phyloP scores from a whole-genome alignment of 805 yeast genomes.

The Suhomyces canberraensis region DNA sequence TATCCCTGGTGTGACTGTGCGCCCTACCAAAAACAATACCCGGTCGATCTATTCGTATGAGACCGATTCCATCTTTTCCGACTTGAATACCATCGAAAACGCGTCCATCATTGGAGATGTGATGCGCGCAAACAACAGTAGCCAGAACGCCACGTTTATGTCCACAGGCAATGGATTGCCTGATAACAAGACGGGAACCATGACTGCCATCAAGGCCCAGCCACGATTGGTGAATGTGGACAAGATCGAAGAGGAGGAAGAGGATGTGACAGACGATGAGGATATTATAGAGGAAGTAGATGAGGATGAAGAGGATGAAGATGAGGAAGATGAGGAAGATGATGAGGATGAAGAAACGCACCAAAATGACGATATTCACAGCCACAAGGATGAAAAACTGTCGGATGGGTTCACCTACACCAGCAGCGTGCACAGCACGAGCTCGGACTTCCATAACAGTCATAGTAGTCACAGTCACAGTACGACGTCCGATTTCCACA shows the following conservation, averaged over 20 bases:
- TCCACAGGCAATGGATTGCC: not conserved
- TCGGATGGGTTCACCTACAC: slow-evolving; percentile 1
- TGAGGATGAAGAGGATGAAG: too few species aligned
- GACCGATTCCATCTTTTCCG: slow-evolving; percentile 39
- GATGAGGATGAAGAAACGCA: too few species aligned
- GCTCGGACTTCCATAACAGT: not conserved
- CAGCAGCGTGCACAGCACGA: not conserved
- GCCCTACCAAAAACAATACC: slow-evolving; percentile 45
- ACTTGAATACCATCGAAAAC: slow-evolving; percentile 42
- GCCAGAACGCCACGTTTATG: slow-evolving; percentile 3
- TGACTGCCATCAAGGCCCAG: slow-evolving; percentile 74
- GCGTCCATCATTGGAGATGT: slow-evolving; percentile 46
- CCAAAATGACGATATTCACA: too few species aligned
- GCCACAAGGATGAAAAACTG: not conserved
- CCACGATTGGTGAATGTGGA: slow-evolving; percentile 65
- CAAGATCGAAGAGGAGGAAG: slow-evolving; percentile 41
- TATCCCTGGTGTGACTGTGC: slow-evolving; percentile 86
- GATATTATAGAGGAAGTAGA: not conserved
- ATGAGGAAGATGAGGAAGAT: too few species aligned
- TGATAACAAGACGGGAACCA: slow-evolving; percentile 38
- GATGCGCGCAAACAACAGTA: slow-evolving; percentile 19
- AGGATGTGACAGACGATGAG: slow-evolving; percentile 11
- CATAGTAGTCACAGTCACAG: not conserved
- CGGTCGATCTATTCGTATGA: slow-evolving; percentile 45
- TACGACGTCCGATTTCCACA: not conserved